These are phyloP conservation scores for Orbilia quercus DNA, from an alignment of 2,329 filamentous ascomycete genomes.

Conservation along the genomic window DNA sequence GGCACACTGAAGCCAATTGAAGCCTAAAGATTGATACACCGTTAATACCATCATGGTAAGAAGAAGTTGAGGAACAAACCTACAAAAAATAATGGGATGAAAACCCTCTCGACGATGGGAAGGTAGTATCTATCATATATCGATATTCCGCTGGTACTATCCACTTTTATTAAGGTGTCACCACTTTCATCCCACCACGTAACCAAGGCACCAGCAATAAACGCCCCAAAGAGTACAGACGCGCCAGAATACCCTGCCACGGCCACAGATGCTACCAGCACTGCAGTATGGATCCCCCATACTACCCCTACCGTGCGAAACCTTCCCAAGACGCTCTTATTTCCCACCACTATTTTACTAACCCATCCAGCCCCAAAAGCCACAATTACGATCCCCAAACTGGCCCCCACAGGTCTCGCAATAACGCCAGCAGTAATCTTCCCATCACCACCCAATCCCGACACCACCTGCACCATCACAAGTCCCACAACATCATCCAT, in stretches of 20 bases:
- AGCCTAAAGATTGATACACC: conserved; percentile 61
- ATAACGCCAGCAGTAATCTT: conserved; percentile 10
- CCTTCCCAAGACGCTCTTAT: conserved; percentile 56
- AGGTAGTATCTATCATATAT: conserved; percentile 65
- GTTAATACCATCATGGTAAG: background rate
- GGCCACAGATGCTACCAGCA: conserved; percentile 67
- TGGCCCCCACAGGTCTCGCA: conserved; percentile 66
- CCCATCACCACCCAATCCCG: conserved; percentile 69
- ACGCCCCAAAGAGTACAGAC: conserved; percentile 73
- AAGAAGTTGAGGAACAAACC: conserved; percentile 58
- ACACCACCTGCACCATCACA: conserved; percentile 80
- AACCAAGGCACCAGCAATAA: conserved; percentile 71
- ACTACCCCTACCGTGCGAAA: conserved; percentile 63
- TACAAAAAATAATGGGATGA: conserved; percentile 80
- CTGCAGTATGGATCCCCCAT: conserved; percentile 65
- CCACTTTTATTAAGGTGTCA: conserved; percentile 6
- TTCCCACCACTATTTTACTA: conserved; percentile 1
- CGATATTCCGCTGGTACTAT: conserved; percentile 21
- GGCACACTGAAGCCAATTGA: conserved; percentile 83
- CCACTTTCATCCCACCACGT: conserved; percentile 70
- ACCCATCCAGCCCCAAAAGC: conserved; percentile 39
- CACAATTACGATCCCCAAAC: conserved; percentile 53
- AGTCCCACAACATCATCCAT: conserved; percentile 83
- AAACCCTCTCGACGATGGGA: conserved; percentile 65
- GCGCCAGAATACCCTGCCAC: conserved; percentile 72